Base-by-base conservation (phyloP, 352 stramenopile species). In the Pythium aristosporum region DNA sequence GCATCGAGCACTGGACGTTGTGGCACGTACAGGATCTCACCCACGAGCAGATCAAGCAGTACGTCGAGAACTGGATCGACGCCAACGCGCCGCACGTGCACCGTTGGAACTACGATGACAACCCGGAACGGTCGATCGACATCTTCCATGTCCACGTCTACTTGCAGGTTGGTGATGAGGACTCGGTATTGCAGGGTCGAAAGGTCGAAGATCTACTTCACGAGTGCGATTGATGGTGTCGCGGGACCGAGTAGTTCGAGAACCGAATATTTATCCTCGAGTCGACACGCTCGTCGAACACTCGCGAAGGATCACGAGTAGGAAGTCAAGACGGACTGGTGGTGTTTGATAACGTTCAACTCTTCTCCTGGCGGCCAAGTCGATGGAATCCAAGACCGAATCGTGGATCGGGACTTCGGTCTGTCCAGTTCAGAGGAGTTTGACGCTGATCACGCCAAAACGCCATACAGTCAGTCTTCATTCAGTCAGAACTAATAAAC, bases 111-210 rank as follows among this genome's bases (percentile, higher is more conserved):
- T 95, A 95, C 69, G 87, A 95, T 70, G 87, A 95, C 72, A 95
- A 95, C 57, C 81, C 85, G 49, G 85, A 95, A 65, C 83, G 87
- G 28, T 95, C 87, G 5, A 95, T 95, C 80, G 77, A 92, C 64
- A 94, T 95, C 65, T 95, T 94, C 74, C 87, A 95, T 65, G 87
- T 95, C n/a, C 87, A 95, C 73, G 87, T 95, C 66, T 95, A 94
- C 71, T 77, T 95, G 46, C 87, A 94, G 76, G 85, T 93, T 44
- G 61, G 67, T 9, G 69, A 79, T 12, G 71, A 67, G 47, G 60
- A 72, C 23, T 78, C 76, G 10, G 86, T 94, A 39, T 66, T 93
- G 10, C 77, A 87, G 34, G 75, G 59, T 34, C 79, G 86, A 16
- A 74, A 80, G 47, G 73, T 92, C 43, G 82, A 93, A 42, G 77